Conservation (phyloP, 306 rosid species). For the Potentilla sterilis region DNA sequence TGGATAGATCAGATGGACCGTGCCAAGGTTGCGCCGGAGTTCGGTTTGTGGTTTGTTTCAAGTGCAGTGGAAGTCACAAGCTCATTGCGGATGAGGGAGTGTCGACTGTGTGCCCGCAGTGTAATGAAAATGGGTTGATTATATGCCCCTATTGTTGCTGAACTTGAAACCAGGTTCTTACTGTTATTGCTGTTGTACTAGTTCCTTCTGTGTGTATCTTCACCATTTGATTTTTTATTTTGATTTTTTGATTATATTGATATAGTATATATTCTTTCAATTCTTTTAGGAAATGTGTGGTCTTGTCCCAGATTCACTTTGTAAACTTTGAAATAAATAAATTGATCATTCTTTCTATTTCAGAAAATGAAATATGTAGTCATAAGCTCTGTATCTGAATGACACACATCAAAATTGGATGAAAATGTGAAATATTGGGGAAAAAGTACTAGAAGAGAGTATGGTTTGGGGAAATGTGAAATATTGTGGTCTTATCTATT, state of each 20-base stretch:
- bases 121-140: conserved; percentile 89
- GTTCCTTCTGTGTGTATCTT: neutral
- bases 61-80: conserved; percentile 75
- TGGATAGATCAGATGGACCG: conserved; percentile 40
- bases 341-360: neutral
- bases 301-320: neutral
- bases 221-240: neutral
- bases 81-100: conserved; percentile 37
- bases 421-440: neutral
- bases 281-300: conserved; percentile 2
- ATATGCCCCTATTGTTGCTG: conserved; percentile 73
- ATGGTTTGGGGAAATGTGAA: neutral
- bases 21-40: conserved; percentile 80
- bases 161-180: neutral
- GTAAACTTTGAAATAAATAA: neutral
- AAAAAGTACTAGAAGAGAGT: neutral
- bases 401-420: neutral
- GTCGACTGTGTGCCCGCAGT: conserved; percentile 39
- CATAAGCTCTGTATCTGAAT: neutral
- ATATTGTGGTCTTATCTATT: neutral
- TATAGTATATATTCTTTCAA: conserved; percentile 28
- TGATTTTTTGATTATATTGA: neutral
- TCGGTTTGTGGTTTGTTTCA: conserved; percentile 67
- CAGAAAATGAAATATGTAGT: neutral
- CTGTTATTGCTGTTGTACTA: neutral